Evolutionary conservation across 164 flowering plant species (phyloP), one percentile per base, ranked within the genome.

Genomic region (Magnolia kwangsiensis): DNA sequence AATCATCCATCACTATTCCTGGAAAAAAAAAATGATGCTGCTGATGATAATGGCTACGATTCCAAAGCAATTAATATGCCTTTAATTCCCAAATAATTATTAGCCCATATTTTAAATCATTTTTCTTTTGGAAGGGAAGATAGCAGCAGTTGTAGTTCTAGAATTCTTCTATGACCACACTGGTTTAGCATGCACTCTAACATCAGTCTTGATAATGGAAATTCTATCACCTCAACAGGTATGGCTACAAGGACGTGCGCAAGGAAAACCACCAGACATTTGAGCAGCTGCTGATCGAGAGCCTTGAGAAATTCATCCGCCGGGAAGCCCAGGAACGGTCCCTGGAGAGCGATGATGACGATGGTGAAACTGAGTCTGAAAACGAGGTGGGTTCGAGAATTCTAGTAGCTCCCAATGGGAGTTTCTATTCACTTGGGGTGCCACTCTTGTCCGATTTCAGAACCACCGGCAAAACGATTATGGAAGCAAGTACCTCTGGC

Each of bases 211-310:
- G 13, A 11, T 55, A 16, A 11, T 55, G 61, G 13, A 11, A 55
- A 55, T 37, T 37, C 45, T 37, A 37, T 37, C 6, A 37, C 45
- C 45, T 37, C 61, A 55, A n/a, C 61, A 75, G 77, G 71, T 75
- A 75, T 29, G 77, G 77, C 20, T 75, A 75, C 51, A 75, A 75
- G 82, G 99, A 96, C 84, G 90, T 88, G 2, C 90, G 97, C n/a
- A 96, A 92, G 84, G 99, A 96, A 86, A 92, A 91, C 84, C 98
- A 94, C 79, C 97, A 91, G 87, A 82, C 95, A 23, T 94, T 96
- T 82, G 97, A 96, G 84, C 98, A 96, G 82, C 87, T 96, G 67
- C 85, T 94, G 73, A 96, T 96, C 72, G 99, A 96, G 85, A 94
- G 98, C 84, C 92, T 96, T 69, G 98, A 94, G 88, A 96, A 96